Conservation (phyloP, 192 early-diverging fungal genomes). For the Phlyctochytrium planicorne region DNA sequence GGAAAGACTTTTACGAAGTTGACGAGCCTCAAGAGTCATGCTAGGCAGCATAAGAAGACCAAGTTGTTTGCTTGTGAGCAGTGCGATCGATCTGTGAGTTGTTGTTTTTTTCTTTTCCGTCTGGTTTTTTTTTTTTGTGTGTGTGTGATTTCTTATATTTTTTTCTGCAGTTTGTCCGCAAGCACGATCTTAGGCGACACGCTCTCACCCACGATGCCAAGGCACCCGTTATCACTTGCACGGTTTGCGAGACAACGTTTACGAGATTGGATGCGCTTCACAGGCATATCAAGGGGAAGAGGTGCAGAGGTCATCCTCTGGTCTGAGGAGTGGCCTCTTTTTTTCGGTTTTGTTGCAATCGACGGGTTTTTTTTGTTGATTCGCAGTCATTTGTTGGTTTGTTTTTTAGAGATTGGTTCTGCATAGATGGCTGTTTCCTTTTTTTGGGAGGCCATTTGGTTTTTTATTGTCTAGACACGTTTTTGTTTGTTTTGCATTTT, state of each 20-base stretch:
- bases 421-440: no score
- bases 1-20: slow-evolving; percentile 31
- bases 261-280: slow-evolving; percentile 40
- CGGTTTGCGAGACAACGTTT: slow-evolving; percentile 35
- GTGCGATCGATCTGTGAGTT: slow-evolving; percentile 10
- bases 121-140: background rate
- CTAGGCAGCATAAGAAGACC: slow-evolving; percentile 25
- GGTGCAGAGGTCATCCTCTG: slow-evolving; percentile 14
- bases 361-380: no score
- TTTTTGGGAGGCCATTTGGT: no score
- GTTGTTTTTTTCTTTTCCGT: background rate
- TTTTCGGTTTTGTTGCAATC: no score
- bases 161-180: slow-evolving; percentile 28
- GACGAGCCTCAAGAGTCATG: slow-evolving; percentile 23
- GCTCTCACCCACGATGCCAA: slow-evolving; percentile 21
- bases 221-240: slow-evolving; percentile 27
- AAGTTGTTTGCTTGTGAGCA: slow-evolving; percentile 24
- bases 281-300: slow-evolving; percentile 36
- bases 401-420: no score
- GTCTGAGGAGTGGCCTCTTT: background rate
- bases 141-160: no score
- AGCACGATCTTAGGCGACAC: slow-evolving; percentile 41
- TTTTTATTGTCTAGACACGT: no score
- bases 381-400: no score
- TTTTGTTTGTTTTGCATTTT: no score